phyloP scores from a whole-genome alignment of 2,329 filamentous ascomycete species.

The Xylaria arbuscula region DNA sequence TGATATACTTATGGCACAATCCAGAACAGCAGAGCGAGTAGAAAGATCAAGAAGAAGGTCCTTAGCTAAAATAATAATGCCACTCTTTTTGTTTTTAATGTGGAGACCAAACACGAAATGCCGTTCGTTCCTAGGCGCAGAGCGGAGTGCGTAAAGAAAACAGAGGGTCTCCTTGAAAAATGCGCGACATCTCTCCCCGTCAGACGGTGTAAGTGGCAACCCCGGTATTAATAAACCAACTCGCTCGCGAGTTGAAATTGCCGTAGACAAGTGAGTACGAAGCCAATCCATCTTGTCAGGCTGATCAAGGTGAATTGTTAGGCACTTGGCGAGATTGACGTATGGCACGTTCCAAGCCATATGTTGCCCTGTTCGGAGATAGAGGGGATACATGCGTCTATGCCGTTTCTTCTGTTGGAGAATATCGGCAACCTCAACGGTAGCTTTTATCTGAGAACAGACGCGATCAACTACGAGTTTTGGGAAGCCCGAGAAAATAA shows the following conservation, averaged over 20 bases:
- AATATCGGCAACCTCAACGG: slow-evolving; percentile 47
- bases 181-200: slow-evolving; percentile 42
- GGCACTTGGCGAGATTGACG: slow-evolving; percentile 30
- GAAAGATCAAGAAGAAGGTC: slow-evolving; percentile 57
- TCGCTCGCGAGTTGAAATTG: slow-evolving; percentile 39
- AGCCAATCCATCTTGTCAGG: slow-evolving; percentile 21
- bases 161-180: no score
- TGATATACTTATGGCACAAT: slow-evolving; percentile 54
- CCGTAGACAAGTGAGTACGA: neutral
- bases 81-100: no score
- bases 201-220: slow-evolving; percentile 19
- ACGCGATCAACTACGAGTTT: slow-evolving; percentile 57
- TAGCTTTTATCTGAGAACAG: slow-evolving; percentile 58
- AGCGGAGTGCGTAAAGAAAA: no score
- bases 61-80: slow-evolving; percentile 53
- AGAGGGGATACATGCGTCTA: slow-evolving; percentile 33
- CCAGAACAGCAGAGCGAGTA: slow-evolving; percentile 56
- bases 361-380: slow-evolving; percentile 6
- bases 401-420: slow-evolving; percentile 30
- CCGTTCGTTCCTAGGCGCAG: no score
- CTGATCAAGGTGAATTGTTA: slow-evolving; percentile 20
- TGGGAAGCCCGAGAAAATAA: slow-evolving; percentile 51
- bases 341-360: slow-evolving; percentile 37
- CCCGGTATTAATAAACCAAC: neutral
- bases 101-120: no score